Evolutionary conservation across 176 grass and related monocot species (phyloP), one percentile per base, ranked within the genome.

Genomic region (Neostapfia colusana): DNA sequence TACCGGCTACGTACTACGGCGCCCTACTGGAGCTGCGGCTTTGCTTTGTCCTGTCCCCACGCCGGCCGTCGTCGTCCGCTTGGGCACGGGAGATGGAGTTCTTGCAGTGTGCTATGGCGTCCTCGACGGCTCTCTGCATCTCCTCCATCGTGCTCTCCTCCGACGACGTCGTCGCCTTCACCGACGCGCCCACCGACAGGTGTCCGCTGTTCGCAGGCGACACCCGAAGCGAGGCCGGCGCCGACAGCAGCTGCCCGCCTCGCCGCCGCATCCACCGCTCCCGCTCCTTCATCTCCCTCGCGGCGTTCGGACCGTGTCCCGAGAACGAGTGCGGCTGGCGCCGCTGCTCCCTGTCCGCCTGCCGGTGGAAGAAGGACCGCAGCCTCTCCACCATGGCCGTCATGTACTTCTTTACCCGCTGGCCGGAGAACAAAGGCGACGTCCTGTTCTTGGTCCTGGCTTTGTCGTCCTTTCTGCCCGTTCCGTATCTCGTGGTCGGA

Each of bases 71-170:
- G 6, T 41, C 39, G 39, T 41, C 39, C 7, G 39, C 39, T 41
- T 41, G 78, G 26, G 65, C 51, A 7, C 35, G 62, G 67, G 79
- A 58, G 43, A 91, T 86, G 79, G 95, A 97, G 68, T 87, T 93
- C 79, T 97, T 97, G 81, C 89, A 97, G 85, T 93, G 95, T 41
- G 89, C 91, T 58, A 97, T 93, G 89, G 95, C 89, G 3, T 91
- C 91, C 81, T 97, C 78, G 69, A 97, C 93, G 48, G 95, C 89
- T 78, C 87, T 92, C 49, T 97, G 89, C 53, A 97, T 82, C 79
- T 97, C 91, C 73, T 97, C 89, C 95, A 93, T 97, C 21, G 95
- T 93, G 84, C 91, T 97, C 77, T 87, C 87, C 28, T 97, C 89
- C 16, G 84, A 85, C 48, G 85, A 92, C 24, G 91, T 89, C 7